Evolutionary conservation across 192 early-diverging fungal species (phyloP).

Genomic region (Rhizoclosmatium sp.): DNA sequence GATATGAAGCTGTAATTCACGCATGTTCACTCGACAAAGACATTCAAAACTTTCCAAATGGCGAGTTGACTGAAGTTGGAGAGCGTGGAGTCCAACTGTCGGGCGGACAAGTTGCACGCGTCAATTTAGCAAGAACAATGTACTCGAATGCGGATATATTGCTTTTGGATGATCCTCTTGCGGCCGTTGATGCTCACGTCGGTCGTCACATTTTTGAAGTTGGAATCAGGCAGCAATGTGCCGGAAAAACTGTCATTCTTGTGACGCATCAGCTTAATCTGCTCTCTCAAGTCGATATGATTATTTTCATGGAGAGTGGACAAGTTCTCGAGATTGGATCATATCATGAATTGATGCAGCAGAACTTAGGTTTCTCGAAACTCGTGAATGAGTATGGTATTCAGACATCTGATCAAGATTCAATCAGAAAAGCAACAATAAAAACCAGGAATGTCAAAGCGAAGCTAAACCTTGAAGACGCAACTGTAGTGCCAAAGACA

Average conservation of each 20-base stretch:
- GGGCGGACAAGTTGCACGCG: conserved; percentile 74
- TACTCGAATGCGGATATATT: conserved; percentile 74
- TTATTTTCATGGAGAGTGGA: conserved; percentile 72
- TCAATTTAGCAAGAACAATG: conserved; percentile 58
- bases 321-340: conserved; percentile 64
- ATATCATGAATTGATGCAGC: conserved; percentile 60
- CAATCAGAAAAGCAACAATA: neutral
- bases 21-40: conserved; percentile 56
- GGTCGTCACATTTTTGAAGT: conserved; percentile 70
- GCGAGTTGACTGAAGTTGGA: conserved; percentile 47
- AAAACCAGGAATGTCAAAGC: too few species aligned
- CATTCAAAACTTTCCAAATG: conserved; percentile 38
- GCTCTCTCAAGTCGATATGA: conserved; percentile 64
- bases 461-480: neutral
- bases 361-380: conserved; percentile 38
- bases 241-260: conserved; percentile 67
- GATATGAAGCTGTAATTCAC: conserved; percentile 9
- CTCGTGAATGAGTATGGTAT: conserved; percentile 37
- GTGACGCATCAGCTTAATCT: conserved; percentile 74
- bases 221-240: conserved; percentile 54
- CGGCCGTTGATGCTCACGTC: conserved; percentile 72
- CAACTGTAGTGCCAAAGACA: conserved; percentile 38
- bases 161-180: conserved; percentile 78
- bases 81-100: conserved; percentile 67
- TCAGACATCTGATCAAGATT: neutral